These are phyloP conservation scores for Kwoniella botswanensis DNA, from an alignment of 768 basidiomycete genomes.

Conservation along the genomic window DNA sequence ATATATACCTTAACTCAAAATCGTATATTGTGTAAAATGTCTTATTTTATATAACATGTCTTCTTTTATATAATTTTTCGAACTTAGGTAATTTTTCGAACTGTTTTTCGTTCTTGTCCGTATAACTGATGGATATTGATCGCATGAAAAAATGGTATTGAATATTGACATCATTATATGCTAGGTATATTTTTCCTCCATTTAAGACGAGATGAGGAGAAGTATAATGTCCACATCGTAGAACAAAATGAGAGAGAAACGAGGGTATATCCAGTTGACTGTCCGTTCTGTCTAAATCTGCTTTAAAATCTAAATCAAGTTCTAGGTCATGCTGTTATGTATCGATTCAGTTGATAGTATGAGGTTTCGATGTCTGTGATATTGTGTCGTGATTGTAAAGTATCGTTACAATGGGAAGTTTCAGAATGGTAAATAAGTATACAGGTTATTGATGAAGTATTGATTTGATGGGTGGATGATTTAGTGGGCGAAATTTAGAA, in stretches of 20 bases:
- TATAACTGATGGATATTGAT: background rate
- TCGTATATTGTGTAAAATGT: background rate
- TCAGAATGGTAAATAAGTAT: too few relatives aligned
- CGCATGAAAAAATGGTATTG: background rate
- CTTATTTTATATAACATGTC: background rate
- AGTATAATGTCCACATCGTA: too few relatives aligned
- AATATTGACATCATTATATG: slow-evolving; percentile 6
- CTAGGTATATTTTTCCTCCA: slow-evolving; percentile 3
- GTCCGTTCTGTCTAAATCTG: background rate
- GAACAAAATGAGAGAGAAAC: too few relatives aligned
- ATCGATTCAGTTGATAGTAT: background rate
- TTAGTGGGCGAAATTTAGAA: slow-evolving; percentile 21
- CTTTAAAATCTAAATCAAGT: too few relatives aligned
- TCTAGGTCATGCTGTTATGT: too few relatives aligned
- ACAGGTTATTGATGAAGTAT: too few relatives aligned
- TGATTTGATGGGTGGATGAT: background rate
- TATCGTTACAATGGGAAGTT: background rate
- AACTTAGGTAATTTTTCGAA: background rate
- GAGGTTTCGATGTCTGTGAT: background rate
- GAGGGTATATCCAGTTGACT: background rate
- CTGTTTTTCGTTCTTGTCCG: background rate
- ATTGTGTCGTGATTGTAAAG: background rate
- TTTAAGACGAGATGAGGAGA: too few relatives aligned
- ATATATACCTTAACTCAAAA: too few relatives aligned
- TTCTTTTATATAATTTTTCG: background rate